A percentile compares a stretch with the other conserved stretches of the same genome.
These are phyloP conservation scores for Cordia subcordata DNA, from an alignment of 257 asterid species.

Conservation along the genomic window DNA sequence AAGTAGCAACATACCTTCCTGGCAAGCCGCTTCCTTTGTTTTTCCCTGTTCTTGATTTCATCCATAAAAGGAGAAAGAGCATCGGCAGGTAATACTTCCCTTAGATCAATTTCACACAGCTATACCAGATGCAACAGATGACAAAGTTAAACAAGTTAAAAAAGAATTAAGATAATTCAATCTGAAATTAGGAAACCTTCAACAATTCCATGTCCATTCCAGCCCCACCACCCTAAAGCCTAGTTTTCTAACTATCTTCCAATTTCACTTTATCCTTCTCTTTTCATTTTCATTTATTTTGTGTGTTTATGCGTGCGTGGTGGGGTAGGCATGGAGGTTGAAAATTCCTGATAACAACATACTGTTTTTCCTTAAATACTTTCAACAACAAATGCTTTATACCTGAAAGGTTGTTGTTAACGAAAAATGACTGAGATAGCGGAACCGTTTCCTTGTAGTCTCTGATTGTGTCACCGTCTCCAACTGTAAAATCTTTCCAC, in stretches of 20 bases:
- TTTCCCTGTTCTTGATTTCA: conserved; percentile 90
- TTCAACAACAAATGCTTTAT: neutral
- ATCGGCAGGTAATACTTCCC: conserved; percentile 56
- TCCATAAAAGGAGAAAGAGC: conserved; percentile 85
- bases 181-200: neutral
- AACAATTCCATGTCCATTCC: too few relatives aligned
- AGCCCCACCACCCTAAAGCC: too few relatives aligned
- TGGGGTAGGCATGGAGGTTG: too few relatives aligned
- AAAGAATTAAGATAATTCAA: neutral
- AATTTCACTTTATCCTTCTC: neutral
- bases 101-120: conserved; percentile 87
- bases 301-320: too few relatives aligned
- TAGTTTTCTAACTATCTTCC: too few relatives aligned
- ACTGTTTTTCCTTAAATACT: neutral
- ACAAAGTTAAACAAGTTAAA: conserved; percentile 11
- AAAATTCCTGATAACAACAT: neutral
- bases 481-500: conserved; percentile 79
- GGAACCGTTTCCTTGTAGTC: conserved; percentile 81
- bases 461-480: conserved; percentile 88
- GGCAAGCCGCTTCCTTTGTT: conserved; percentile 71
- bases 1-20: conserved; percentile 51
- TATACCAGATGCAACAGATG: conserved; percentile 26
- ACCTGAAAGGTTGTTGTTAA: conserved; percentile 93
- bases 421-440: conserved; percentile 91
- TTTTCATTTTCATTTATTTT: too few relatives aligned